These are phyloP conservation scores for Neocatenulostroma microsporum DNA, from an alignment of 2,329 filamentous ascomycete species.

Conservation along the genomic window DNA sequence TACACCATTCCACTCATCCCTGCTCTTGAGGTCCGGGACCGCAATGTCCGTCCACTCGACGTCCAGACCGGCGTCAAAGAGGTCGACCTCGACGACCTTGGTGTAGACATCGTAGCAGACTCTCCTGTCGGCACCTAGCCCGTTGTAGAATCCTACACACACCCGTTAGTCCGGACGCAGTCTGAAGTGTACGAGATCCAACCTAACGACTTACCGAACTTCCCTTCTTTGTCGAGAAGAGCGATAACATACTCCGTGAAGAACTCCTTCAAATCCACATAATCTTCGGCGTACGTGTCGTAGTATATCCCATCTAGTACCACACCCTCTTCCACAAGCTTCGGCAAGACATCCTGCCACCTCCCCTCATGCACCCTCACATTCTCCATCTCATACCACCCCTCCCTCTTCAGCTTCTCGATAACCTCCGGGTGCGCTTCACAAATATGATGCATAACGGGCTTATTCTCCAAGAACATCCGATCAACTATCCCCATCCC, in stretches of 20 bases:
- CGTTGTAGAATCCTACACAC: conserved; percentile 62
- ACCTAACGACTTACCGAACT: too few species aligned
- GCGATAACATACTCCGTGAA: conserved; percentile 81
- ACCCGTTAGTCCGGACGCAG: too few species aligned
- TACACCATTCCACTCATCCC: conserved; percentile 81
- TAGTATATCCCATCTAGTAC: conserved; percentile 65
- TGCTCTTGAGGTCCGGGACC: conserved; percentile 63
- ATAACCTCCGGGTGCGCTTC: conserved; percentile 46
- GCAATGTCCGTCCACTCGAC: conserved; percentile 74
- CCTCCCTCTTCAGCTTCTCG: conserved; percentile 37
- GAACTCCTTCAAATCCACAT: conserved; percentile 73
- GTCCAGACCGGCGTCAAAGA: conserved; percentile 81
- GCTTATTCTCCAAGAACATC: conserved; percentile 39
- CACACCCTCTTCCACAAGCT: conserved; percentile 36
- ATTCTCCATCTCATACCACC: conserved; percentile 43
- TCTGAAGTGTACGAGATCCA: too few species aligned
- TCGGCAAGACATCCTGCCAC: conserved; percentile 44
- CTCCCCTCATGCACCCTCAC: conserved; percentile 43
- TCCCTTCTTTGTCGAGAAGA: conserved; percentile 55
- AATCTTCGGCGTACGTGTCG: conserved; percentile 95
- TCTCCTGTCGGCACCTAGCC: conserved; percentile 81
- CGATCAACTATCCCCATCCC: conserved; percentile 46
- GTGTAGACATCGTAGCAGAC: conserved; percentile 96
- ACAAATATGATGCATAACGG: conserved; percentile 42
- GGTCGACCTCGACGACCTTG: conserved; percentile 80